These are phyloP conservation scores for Osmozyma mogii DNA, from an alignment of 805 yeast species.

Conservation along the genomic window DNA sequence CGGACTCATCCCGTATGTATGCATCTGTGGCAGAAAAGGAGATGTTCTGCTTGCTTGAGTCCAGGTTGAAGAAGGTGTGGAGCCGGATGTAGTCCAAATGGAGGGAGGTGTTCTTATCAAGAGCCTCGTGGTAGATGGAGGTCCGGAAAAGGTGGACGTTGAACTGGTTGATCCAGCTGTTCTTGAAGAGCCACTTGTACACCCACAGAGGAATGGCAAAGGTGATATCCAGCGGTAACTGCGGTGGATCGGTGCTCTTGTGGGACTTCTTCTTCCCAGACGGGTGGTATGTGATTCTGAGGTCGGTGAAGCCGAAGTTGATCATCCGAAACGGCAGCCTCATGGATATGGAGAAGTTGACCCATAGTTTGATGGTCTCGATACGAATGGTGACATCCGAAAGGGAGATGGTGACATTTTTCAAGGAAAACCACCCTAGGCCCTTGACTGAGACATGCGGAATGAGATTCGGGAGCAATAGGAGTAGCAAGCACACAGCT, in stretches of 20 bases:
- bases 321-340: constrained; percentile 10
- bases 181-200: constrained; percentile 3
- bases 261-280: not conserved
- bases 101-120: constrained; percentile 6
- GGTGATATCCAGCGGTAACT: not conserved
- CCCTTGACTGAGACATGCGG: constrained; percentile 10
- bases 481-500: too few relatives aligned
- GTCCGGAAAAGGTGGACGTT: constrained; percentile 8
- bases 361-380: constrained; percentile 3
- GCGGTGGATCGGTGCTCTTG: not conserved
- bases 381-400: constrained; percentile 5
- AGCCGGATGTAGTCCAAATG: constrained; percentile 10
- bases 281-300: not conserved
- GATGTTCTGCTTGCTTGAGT: constrained; percentile 2
- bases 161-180: constrained; percentile 10
- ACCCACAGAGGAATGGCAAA: constrained; percentile 5
- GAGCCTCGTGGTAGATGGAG: constrained; percentile 8
- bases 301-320: constrained; percentile 4
- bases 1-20: constrained; percentile 4
- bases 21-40: constrained; percentile 8
- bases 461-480: constrained; percentile 6
- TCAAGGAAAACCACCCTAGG: constrained; percentile 12
- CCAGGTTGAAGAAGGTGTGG: constrained; percentile 4
- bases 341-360: constrained; percentile 6
- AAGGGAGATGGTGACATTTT: constrained; percentile 6